phyloP scores from a whole-genome alignment of 129 eudicot species.

The Chrysanthemum makinoi region DNA sequence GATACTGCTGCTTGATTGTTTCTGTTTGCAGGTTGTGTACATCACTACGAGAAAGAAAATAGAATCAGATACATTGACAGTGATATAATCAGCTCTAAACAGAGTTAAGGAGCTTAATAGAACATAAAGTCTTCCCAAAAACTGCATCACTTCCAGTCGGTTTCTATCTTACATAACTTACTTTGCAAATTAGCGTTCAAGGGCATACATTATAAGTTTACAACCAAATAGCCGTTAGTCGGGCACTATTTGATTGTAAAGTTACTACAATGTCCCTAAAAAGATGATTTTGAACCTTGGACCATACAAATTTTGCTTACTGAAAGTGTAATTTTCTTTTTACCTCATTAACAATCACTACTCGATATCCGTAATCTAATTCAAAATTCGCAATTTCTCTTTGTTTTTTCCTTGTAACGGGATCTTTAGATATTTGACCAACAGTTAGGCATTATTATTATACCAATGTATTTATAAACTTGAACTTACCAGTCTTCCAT shows the following conservation, averaged over 20 bases:
- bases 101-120: not conserved
- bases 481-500: slow-evolving; percentile 84
- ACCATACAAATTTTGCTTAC: no score
- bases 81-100: not conserved
- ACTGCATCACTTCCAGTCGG: no score
- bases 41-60: slow-evolving; percentile 51
- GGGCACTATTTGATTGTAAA: no score
- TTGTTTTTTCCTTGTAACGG: not conserved
- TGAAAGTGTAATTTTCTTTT: no score
- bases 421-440: slow-evolving; percentile 1
- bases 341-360: not conserved
- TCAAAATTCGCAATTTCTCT: not conserved
- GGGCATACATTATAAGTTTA: no score
- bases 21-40: slow-evolving; percentile 72
- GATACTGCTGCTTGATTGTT: slow-evolving; percentile 77
- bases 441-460: not conserved
- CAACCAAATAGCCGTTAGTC: no score
- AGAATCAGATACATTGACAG: slow-evolving; percentile 1
- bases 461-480: not conserved
- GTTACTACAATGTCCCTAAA: no score
- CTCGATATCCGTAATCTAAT: not conserved
- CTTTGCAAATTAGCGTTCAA: no score
- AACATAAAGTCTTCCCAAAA: not conserved
- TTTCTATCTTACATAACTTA: no score
- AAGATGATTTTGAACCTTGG: no score